These are phyloP conservation scores for Eucalyptus caleyi DNA, from an alignment of 345 rosid species.

Conservation along the genomic window DNA sequence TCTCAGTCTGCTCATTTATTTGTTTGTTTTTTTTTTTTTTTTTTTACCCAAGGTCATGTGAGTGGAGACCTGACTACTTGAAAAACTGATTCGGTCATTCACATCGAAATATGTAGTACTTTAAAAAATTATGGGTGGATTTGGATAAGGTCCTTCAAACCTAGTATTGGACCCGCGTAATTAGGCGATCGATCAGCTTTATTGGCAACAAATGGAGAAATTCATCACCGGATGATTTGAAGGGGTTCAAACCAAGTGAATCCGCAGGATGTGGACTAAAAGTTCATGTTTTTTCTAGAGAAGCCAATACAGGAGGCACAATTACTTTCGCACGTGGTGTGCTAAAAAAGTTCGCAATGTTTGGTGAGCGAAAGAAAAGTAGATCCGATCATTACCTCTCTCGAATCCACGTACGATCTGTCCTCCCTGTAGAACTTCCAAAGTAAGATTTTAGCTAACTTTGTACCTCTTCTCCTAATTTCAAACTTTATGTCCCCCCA, in stretches of 20 bases:
- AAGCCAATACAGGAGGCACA: not conserved
- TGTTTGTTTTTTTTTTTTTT: not conserved
- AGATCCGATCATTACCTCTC: not conserved
- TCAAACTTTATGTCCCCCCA: not conserved
- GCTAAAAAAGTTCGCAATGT: not conserved
- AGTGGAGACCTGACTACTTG: not conserved
- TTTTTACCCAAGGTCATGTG: not conserved
- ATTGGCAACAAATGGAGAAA: too few relatives aligned
- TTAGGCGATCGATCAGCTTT: too few relatives aligned
- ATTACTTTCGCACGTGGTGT: not conserved
- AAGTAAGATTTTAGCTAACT: not conserved
- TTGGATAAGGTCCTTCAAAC: too few relatives aligned
- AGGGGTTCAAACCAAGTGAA: not conserved
- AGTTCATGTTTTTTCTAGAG: not conserved
- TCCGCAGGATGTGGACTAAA: not conserved
- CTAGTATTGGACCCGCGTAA: too few relatives aligned
- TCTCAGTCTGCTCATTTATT: too few relatives aligned
- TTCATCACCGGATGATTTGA: too few relatives aligned
- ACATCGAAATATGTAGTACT: not conserved
- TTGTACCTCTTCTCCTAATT: not conserved
- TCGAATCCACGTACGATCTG: not conserved
- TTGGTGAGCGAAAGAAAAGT: not conserved
- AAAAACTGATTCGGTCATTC: not conserved
- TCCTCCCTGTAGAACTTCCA: not conserved
- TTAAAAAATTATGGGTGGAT: not conserved